Conservation (phyloP, 1,284 basidiomycete genomes). For the Ganoderma leucocontextum region DNA sequence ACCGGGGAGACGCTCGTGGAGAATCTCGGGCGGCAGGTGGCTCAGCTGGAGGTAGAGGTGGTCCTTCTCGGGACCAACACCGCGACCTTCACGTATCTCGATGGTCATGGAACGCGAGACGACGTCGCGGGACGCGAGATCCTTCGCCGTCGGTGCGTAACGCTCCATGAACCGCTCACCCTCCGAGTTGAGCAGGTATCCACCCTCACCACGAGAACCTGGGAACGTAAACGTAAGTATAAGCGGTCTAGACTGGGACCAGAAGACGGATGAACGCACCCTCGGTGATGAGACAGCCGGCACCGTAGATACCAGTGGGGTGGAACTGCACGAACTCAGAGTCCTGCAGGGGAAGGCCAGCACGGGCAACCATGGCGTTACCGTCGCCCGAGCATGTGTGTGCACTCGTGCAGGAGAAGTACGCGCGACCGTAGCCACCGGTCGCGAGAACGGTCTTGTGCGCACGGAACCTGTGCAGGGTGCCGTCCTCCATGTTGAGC, state of each 20-base stretch:
- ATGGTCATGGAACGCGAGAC: constrained; percentile 99
- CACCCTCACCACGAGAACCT: constrained; percentile 99
- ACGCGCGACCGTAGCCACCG: constrained; percentile 97
- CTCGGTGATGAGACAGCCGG: constrained; percentile 99
- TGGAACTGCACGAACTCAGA: constrained; percentile 99
- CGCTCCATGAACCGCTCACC: constrained; percentile 99
- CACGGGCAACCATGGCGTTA: constrained; percentile 98
- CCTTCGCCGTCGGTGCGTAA: constrained; percentile 99
- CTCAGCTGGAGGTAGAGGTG: constrained; percentile 98
- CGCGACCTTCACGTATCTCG: constrained; percentile 98
- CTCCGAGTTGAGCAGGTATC: constrained; percentile 98
- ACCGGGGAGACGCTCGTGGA: constrained; percentile 98
- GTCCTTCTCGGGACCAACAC: constrained; percentile 98
- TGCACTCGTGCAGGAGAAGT: constrained; percentile 99
- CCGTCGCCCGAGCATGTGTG: constrained; percentile 99
- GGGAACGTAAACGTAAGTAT: constrained; percentile 8
- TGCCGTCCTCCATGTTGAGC: constrained; percentile 99
- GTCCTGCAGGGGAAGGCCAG: constrained; percentile 97
- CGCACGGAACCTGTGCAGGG: constrained; percentile 96
- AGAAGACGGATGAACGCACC: constrained; percentile 52
- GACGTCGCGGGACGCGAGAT: constrained; percentile 99
- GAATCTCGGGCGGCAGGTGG: constrained; percentile 94
- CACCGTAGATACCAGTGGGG: constrained; percentile 99
- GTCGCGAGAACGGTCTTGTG: constrained; percentile 99
- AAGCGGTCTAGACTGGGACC: not conserved